Base-by-base conservation (phyloP, 2,329 filamentous ascomycete genomes). In the Fusarium mexicanum region DNA sequence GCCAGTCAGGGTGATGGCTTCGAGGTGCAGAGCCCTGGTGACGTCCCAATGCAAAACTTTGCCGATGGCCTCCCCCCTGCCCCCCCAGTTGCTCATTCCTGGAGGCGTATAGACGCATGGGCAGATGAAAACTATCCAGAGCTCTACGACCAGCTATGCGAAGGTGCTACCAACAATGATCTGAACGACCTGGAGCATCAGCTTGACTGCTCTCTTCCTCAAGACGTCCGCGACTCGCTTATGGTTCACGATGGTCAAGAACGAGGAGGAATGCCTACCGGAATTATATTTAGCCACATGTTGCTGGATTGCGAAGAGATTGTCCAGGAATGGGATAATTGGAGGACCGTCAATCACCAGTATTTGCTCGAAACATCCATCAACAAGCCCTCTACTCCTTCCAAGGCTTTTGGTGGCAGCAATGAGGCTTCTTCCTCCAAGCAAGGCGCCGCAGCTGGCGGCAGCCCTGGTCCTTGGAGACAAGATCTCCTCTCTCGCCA, bases 261-360 rank as follows among this genome's bases (percentile, higher is more conserved):
- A 84, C 93, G 96, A 73, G 94, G 95, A 71, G 96, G 96, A 73
- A 88, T 89, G 65, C 96, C 96, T 2, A 98, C 96, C 0, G 96
- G 96, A 72, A 93, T 98, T 76, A 90, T 99, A 70, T 98, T 99
- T 78, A 90, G 95, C 69, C 93, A 91, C 81, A 99, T 99, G 96
- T 85, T 99, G 73, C 90, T 99, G 66, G 96, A 99, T 83, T 98
- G 96, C 80, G 96, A 99, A 83, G 96, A 99, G 81, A 98, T 99
- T 77, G 92, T 98, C 29, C 95, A 98, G 82, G 96, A 99, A 82
- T 98, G 96, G 94, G 93, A 94, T 78, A 97, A 98, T 80, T 99
- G 96, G 96, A 92, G 94, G 78, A 91, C 90, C 72, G 96, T 99
- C 72, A 98, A 98, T 80, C 91, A 96, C 67, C 94, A 98, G 80